A percentile compares a stretch with the other conserved stretches of the same genome.
Conservation (phyloP, 169 alveolate species). For the Amoebophrya sp. region DNA sequence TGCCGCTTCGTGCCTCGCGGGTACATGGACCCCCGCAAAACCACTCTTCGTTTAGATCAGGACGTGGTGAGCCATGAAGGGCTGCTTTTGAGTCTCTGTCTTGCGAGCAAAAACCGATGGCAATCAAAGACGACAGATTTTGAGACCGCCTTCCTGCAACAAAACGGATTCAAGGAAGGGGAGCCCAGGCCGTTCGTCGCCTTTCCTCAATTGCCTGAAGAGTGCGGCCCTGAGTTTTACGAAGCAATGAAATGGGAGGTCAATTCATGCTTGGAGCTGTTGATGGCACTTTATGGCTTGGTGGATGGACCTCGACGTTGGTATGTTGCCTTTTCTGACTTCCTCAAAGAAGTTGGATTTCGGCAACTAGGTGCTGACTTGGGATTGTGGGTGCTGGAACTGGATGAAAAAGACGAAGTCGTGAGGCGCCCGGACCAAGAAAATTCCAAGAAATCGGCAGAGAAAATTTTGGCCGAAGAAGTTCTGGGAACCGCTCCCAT, state of each 20-base stretch:
- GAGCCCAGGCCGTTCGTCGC: not conserved
- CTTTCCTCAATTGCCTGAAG: not conserved
- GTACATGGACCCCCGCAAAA: not conserved
- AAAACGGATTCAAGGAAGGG: not conserved
- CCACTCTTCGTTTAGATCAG: not conserved
- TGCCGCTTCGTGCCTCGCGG: not conserved
- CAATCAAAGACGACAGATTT: not conserved
- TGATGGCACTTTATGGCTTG: not conserved
- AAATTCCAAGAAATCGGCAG: not conserved
- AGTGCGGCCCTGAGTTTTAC: not conserved
- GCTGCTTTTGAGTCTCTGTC: too few relatives aligned
- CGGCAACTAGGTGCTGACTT: not conserved
- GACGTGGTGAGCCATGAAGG: not conserved
- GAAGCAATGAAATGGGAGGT: not conserved
- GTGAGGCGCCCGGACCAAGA: not conserved
- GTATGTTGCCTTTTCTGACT: not conserved
- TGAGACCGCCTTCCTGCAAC: not conserved
- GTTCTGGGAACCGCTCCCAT: not conserved
- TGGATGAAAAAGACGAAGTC: not conserved
- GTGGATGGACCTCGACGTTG: not conserved
- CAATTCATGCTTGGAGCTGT: not conserved
- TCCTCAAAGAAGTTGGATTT: not conserved
- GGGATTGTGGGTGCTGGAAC: not conserved
- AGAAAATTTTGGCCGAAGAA: not conserved
- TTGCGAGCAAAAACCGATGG: not conserved